Conservation (phyloP, 768 basidiomycete genomes). For the Kwoniella sp. region DNA sequence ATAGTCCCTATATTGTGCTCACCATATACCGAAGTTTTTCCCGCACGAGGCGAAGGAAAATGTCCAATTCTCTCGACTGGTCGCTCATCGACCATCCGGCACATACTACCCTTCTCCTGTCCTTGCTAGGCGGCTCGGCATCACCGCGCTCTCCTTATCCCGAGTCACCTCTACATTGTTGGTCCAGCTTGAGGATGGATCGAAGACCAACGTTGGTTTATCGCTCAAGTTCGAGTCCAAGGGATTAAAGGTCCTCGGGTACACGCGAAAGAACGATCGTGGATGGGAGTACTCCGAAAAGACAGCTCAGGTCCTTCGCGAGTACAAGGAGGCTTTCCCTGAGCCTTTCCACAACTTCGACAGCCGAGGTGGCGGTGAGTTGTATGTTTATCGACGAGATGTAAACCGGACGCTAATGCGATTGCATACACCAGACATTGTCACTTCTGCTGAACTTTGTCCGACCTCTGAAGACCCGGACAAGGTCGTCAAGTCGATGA, state of each 20-base stretch:
- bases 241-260: constrained; percentile 86
- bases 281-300: constrained; percentile 94
- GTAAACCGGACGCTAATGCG: constrained; percentile 48
- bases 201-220: constrained; percentile 86
- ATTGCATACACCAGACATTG: constrained; percentile 67
- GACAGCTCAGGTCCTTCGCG: constrained; percentile 73
- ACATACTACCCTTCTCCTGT: constrained; percentile 78
- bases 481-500: constrained; percentile 71
- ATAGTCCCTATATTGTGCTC: too few relatives aligned
- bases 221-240: constrained; percentile 97
- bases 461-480: constrained; percentile 67
- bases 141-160: constrained; percentile 78
- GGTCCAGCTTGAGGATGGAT: constrained; percentile 72
- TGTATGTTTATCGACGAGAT: constrained; percentile 59
- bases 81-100: constrained; percentile 60
- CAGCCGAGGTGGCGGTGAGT: constrained; percentile 61
- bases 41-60: constrained; percentile 79
- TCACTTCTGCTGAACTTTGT: constrained; percentile 65
- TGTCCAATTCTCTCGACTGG: constrained; percentile 72
- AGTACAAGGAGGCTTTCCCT: constrained; percentile 86
- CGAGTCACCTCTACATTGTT: constrained; percentile 92
- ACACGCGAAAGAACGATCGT: constrained; percentile 77
- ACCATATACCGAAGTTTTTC: too few relatives aligned
- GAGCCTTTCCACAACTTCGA: constrained; percentile 78
- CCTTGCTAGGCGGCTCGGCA: constrained; percentile 70